Conservation (phyloP, 495 filamentous ascomycete species). For the Podospora sp. region DNA sequence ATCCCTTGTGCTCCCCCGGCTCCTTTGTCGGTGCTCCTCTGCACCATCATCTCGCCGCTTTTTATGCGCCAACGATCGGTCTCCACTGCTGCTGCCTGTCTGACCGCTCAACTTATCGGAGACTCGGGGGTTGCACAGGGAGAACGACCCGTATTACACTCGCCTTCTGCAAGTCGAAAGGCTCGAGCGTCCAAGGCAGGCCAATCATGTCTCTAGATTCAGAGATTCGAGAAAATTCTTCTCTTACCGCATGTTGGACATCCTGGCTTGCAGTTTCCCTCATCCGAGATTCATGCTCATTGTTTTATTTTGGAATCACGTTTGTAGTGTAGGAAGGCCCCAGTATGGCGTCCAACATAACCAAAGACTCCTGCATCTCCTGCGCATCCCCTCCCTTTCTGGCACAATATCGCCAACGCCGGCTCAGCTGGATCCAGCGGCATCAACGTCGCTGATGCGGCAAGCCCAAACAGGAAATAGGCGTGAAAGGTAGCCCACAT, state of each 20-base stretch:
- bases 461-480: constrained; percentile 8
- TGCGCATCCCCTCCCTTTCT: background rate
- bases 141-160: background rate
- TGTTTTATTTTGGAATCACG: too few species aligned
- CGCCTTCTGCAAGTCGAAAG: constrained; percentile 1
- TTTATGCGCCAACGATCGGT: background rate
- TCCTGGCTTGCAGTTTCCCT: background rate
- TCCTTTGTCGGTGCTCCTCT: background rate
- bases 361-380: too few species aligned
- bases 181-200: constrained; percentile 10
- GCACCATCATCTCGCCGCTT: background rate
- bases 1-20: too few species aligned
- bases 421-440: background rate
- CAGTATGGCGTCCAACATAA: too few species aligned
- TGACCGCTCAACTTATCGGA: constrained; percentile 13
- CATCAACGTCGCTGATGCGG: background rate
- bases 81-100: background rate
- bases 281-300: background rate
- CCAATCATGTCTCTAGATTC: background rate
- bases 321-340: too few species aligned
- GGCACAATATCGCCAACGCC: background rate
- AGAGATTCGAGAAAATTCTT: background rate
- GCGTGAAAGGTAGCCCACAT: background rate
- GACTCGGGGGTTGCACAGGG: constrained; percentile 3
- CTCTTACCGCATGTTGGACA: background rate